Conservation (phyloP, 441 rosid genomes). For the Pelargonium citronellum region DNA sequence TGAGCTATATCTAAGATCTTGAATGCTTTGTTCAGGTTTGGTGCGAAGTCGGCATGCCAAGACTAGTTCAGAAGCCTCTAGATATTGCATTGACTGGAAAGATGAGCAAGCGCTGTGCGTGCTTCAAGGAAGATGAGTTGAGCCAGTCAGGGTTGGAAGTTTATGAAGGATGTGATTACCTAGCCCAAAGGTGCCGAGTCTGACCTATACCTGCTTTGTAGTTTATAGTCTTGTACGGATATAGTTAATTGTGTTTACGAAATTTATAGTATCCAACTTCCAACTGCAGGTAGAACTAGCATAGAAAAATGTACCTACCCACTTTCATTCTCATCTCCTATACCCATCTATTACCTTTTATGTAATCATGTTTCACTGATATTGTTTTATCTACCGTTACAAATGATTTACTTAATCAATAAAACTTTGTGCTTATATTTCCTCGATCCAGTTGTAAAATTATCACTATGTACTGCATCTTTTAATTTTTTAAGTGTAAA, state of each 20-base stretch:
- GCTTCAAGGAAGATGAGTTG: slow-evolving; percentile 65
- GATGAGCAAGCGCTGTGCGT: slow-evolving; percentile 88
- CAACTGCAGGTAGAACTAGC: not conserved
- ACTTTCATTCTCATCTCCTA: not conserved
- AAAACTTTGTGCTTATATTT: not conserved
- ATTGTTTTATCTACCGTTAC: not conserved
- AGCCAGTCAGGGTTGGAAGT: slow-evolving; percentile 64
- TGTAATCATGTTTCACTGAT: not conserved
- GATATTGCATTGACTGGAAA: slow-evolving; percentile 85
- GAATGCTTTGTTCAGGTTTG: slow-evolving; percentile 51
- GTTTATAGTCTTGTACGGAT: not conserved
- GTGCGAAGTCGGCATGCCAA: slow-evolving; percentile 82
- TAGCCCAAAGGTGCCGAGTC: slow-evolving; percentile 59
- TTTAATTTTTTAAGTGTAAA: too few relatives aligned
- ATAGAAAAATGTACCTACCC: not conserved
- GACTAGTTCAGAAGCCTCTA: slow-evolving; percentile 72
- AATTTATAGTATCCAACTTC: not conserved
- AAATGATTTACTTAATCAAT: not conserved
- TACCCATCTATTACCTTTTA: not conserved
- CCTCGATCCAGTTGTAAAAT: not conserved
- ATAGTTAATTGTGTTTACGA: not conserved
- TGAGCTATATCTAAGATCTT: not conserved
- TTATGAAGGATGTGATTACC: slow-evolving; percentile 70
- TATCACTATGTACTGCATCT: too few relatives aligned
- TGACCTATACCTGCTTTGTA: slow-evolving; percentile 20